Base-by-base conservation (phyloP, 371 early-diverging fungal genomes). In the Mucor mucedo region DNA sequence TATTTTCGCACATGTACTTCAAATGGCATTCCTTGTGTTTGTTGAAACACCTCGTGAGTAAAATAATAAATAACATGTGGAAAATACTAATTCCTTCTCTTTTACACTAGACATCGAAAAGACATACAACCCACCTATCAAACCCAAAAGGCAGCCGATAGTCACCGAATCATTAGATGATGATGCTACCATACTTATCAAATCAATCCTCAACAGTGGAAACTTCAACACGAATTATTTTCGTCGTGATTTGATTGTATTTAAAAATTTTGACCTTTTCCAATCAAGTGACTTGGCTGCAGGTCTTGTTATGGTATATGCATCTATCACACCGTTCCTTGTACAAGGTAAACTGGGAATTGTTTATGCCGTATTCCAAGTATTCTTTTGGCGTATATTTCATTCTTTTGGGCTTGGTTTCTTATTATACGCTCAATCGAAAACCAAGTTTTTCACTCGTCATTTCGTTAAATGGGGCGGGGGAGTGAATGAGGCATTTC, bases 381-480 rank as follows among this genome's bases (percentile, higher is more conserved):
- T 92, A 3, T 49, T 94, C 1, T 59, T 91, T 38, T 96, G 97
- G 97, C 79, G 92, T 5, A 57, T 92, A 27, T 77, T 93, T 62
- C 89, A 93, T 68, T 90, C 93, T 5, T 85, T 82, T 66, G 88
- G 83, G 0, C 77, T 94, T 13, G 95, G 96, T 1, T 45, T 66
- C 6, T 72, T 96, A 13, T 77, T 96, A 52, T 77, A 79, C 39
- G 72, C 78, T 40, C 96, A 96, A 70, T 89, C 90, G 56, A 77
- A 72, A n/a, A 71, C 75, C 66, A 91, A 91, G 69, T 83, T 87
- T 40, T 93, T 92, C 72, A 93, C 90, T 6, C 84, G 90, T 48
- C 92, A 93, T 75, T 95, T 90, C 66, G 89, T 96, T 68, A 91
- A 89, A 70, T 87, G 84, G 64, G 96, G 96, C 14, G 89, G 88